These are phyloP conservation scores for Globisporangium nunn DNA, from an alignment of 352 stramenopile genomes.

Conservation along the genomic window DNA sequence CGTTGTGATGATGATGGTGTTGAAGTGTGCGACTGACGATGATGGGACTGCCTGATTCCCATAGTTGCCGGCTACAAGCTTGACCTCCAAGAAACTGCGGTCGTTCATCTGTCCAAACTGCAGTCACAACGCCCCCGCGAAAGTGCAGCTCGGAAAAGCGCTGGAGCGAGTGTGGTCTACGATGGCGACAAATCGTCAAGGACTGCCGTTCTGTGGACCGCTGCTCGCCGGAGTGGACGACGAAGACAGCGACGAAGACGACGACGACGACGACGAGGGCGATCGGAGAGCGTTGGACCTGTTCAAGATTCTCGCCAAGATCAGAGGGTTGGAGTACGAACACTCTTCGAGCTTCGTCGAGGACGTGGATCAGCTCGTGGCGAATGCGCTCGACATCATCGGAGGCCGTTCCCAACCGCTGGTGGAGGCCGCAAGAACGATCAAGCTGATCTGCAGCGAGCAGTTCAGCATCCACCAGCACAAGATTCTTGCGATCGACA, in stretches of 20 bases:
- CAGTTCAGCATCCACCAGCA: constrained; percentile 64
- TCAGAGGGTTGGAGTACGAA: constrained; percentile 65
- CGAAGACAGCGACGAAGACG: constrained; percentile 13
- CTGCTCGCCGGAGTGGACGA: constrained; percentile 57
- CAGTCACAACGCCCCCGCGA: constrained; percentile 38
- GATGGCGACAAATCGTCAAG: constrained; percentile 79
- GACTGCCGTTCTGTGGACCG: constrained; percentile 73
- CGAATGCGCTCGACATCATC: constrained; percentile 57
- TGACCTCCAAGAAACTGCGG: constrained; percentile 58
- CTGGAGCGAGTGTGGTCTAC: constrained; percentile 83
- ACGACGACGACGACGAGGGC: constrained; percentile 2
- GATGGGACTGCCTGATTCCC: neutral
- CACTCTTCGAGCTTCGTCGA: constrained; percentile 47
- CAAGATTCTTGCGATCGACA: constrained; percentile 56
- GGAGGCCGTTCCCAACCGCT: constrained; percentile 47
- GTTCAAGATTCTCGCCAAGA: constrained; percentile 68
- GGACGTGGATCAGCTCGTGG: constrained; percentile 62
- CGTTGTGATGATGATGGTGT: no score
- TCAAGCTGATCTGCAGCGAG: constrained; percentile 73
- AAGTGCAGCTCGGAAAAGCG: constrained; percentile 68
- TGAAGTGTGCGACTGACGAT: neutral
- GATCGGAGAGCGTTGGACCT: constrained; percentile 35
- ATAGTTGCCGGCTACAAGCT: constrained; percentile 50
- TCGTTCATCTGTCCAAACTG: constrained; percentile 72
- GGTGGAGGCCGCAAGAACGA: constrained; percentile 56